Percentiles rank a stretch among this genome's conserved stretches.
Evolutionary conservation across 1,284 basidiomycete species (phyloP).

Genomic region (Ganoderma boninense): DNA sequence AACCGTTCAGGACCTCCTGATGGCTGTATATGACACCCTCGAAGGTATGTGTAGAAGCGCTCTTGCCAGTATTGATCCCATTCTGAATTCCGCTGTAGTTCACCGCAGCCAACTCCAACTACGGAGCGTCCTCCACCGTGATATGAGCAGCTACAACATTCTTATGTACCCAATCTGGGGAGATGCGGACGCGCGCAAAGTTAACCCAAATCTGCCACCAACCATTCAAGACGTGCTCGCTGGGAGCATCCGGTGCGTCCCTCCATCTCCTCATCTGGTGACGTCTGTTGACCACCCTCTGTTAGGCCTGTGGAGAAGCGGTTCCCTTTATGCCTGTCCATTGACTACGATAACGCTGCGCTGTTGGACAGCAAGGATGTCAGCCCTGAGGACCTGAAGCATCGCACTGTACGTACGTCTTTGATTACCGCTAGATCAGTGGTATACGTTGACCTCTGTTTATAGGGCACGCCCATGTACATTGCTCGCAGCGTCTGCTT

Average conservation of each 20-base stretch:
- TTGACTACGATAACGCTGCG: background rate
- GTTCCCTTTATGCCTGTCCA: background rate
- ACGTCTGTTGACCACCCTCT: too few species aligned
- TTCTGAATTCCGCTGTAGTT: too few species aligned
- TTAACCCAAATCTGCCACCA: background rate
- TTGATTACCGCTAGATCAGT: background rate
- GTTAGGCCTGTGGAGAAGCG: background rate
- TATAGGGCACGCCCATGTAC: conserved; percentile 2
- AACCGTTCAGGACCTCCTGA: background rate
- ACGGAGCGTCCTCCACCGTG: too few species aligned
- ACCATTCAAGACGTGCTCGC: background rate
- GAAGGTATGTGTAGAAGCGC: too few species aligned
- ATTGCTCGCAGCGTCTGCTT: background rate
- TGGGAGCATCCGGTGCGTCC: too few species aligned
- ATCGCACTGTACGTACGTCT: conserved; percentile 2
- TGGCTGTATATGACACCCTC: too few species aligned
- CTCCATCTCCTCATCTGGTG: too few species aligned
- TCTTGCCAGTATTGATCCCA: too few species aligned
- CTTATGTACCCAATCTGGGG: conserved; percentile 9
- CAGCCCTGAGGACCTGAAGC: background rate
- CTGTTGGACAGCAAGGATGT: background rate
- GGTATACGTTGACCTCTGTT: background rate
- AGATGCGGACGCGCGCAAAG: background rate
- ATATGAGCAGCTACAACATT: too few species aligned
- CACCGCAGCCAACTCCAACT: too few species aligned